Percentiles rank a stretch among this genome's conserved stretches.
These are phyloP conservation scores for Amyloporia xantha DNA, from an alignment of 768 basidiomycete genomes.

Conservation along the genomic window DNA sequence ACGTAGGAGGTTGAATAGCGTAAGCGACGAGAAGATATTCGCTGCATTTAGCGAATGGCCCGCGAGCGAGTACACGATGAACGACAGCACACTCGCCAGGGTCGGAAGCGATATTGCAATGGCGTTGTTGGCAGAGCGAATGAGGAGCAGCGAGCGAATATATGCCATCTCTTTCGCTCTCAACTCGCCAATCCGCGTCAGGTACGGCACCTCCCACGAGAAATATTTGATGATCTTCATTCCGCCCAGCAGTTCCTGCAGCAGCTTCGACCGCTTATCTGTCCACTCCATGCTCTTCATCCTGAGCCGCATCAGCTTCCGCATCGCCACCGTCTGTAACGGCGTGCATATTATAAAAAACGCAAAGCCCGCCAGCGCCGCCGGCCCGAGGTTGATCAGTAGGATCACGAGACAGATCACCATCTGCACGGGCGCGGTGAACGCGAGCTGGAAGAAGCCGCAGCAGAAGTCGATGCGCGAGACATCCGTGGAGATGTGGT, in stretches of 20 bases:
- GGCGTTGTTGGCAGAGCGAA: slow-evolving; percentile 62
- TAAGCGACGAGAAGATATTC: slow-evolving; percentile 77
- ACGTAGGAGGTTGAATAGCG: slow-evolving; percentile 78
- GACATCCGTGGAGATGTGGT: slow-evolving; percentile 90
- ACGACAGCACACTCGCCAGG: slow-evolving; percentile 71
- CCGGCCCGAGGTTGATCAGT: slow-evolving; percentile 61
- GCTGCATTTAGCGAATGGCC: slow-evolving; percentile 66
- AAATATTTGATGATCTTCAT: slow-evolving; percentile 94
- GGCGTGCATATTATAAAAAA: slow-evolving; percentile 70
- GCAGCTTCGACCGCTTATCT: slow-evolving; percentile 81
- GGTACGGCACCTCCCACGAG: slow-evolving; percentile 80
- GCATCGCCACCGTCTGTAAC: slow-evolving; percentile 68
- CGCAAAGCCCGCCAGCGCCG: slow-evolving; percentile 48
- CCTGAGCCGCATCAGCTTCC: slow-evolving; percentile 59
- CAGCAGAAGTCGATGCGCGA: slow-evolving; percentile 87
- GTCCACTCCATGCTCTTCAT: slow-evolving; percentile 81
- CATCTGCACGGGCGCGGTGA: slow-evolving; percentile 75
- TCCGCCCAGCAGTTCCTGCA: slow-evolving; percentile 84
- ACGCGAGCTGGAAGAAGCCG: slow-evolving; percentile 75
- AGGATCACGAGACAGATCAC: slow-evolving; percentile 70
- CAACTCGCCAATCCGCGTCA: slow-evolving; percentile 64
- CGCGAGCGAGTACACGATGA: slow-evolving; percentile 68
- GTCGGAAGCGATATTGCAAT: slow-evolving; percentile 68
- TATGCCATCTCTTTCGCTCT: slow-evolving; percentile 68
- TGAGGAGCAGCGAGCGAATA: slow-evolving; percentile 58